phyloP scores from a whole-genome alignment of 139 green algal genomes.

The Gonium pectorale region DNA sequence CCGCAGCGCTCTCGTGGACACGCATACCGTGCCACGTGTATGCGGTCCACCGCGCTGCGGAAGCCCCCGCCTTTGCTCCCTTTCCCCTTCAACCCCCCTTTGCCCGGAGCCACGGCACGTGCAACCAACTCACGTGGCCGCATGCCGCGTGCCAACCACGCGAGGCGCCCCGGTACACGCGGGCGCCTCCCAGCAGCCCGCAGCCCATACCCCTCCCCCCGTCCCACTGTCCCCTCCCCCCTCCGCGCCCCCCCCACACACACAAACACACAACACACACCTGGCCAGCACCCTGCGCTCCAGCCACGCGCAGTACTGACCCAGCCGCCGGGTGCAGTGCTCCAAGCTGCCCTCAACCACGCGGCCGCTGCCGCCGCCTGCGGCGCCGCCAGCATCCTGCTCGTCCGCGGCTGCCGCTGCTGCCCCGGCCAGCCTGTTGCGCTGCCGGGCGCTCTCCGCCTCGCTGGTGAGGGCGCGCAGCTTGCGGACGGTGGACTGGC shows the following conservation, averaged over 20 bases:
- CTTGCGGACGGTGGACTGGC: conserved; percentile 11
- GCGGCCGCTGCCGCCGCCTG: background rate
- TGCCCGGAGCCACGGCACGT: too few relatives aligned
- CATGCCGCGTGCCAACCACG: too few relatives aligned
- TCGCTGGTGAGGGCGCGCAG: conserved; percentile 29
- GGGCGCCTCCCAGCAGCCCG: background rate
- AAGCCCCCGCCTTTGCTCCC: too few relatives aligned
- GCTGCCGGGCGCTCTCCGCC: conserved; percentile 19
- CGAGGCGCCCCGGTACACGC: background rate
- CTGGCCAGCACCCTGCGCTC: conserved; percentile 22
- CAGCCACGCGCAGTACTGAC: conserved; percentile 32
- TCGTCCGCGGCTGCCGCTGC: background rate
- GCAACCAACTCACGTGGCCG: too few relatives aligned
- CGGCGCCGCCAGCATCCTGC: too few relatives aligned
- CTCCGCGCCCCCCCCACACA: background rate
- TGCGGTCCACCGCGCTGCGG: too few relatives aligned
- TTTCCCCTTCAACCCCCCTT: too few relatives aligned
- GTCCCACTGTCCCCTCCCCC: too few relatives aligned
- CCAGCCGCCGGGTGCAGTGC: conserved; percentile 16
- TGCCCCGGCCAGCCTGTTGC: conserved; percentile 22
- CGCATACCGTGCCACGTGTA: too few relatives aligned
- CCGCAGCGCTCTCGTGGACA: too few relatives aligned
- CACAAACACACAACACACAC: background rate
- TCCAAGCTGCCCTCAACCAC: conserved; percentile 30
- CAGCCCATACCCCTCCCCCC: background rate